Evolutionary conservation across 768 basidiomycete species (phyloP).

Genomic region (Pholiota conissans): DNA sequence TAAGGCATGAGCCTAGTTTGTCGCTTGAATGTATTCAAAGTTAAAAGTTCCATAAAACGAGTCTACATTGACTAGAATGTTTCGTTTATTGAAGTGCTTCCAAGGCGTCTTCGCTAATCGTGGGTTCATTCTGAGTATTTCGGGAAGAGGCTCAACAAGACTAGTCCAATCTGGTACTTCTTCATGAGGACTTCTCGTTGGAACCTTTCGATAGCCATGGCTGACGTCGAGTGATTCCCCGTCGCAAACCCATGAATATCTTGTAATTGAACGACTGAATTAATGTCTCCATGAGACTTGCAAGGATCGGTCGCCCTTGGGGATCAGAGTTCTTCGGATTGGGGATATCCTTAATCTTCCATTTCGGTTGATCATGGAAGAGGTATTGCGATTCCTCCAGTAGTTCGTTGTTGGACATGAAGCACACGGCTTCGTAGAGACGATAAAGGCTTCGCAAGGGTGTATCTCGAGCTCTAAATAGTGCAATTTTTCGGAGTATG

Average conservation of each 20-base stretch:
- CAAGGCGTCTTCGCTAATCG: background rate
- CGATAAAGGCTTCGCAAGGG: constrained; percentile 13
- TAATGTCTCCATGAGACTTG: constrained; percentile 8
- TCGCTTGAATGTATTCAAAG: too few species aligned
- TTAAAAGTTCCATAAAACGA: background rate
- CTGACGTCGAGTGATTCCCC: constrained; percentile 9
- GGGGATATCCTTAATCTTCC: constrained; percentile 12
- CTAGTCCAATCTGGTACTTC: background rate
- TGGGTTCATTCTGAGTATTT: background rate
- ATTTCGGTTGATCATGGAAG: constrained; percentile 9
- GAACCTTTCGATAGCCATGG: background rate
- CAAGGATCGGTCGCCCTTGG: constrained; percentile 6
- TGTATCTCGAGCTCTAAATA: constrained; percentile 8
- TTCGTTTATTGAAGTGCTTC: constrained; percentile 61
- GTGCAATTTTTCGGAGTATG: constrained; percentile 1
- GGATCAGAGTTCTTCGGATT: constrained; percentile 13
- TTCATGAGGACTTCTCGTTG: background rate
- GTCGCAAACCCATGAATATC: constrained; percentile 12
- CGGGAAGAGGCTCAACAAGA: background rate
- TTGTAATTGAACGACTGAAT: constrained; percentile 13
- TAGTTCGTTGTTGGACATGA: constrained; percentile 1
- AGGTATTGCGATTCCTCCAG: constrained; percentile 13
- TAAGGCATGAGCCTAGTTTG: too few species aligned
- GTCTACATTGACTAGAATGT: constrained; percentile 62
- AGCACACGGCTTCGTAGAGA: constrained; percentile 8